Base-by-base conservation (phyloP, 495 filamentous ascomycete genomes). In the Rhypophila decipiens region DNA sequence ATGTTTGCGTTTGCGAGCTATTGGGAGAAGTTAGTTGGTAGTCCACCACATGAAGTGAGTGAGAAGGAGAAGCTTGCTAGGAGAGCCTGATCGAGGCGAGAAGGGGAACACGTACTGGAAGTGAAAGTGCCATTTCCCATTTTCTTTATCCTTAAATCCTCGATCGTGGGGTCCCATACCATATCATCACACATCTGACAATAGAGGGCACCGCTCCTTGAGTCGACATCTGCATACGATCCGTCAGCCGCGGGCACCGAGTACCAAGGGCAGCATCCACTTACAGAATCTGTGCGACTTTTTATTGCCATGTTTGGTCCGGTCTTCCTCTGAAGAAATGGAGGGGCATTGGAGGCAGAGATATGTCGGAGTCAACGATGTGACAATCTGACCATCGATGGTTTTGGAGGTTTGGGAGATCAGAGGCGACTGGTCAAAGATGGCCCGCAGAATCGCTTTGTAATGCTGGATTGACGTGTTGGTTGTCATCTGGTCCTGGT, bases 111-210 rank as follows among this genome's bases (percentile, higher is more conserved):
- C 58, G 4, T 49, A 63, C 61, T 47, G 5, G 67, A 61, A 31
- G 70, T 70, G 47, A 77, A 77, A 38, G 70, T 72, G 8, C 74
- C 74, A 8, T 70, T 74, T 20, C 72, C 75, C 50, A 75, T 69
- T 62, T 80, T 82, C 40, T 70, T 70, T 24, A 85, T 54, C 56
- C 83, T 63, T 34, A 87, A 71, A 24, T 85, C 77, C 56, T 96
- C 90, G 21, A 95, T 70, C 7, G 81, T 83, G 38, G 87, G 85
- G 56, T 96, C 90, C 70, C 88, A 95, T 36, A 96, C 81, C 51
- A 93, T 84, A 60, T 95, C 90, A 33, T 79, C 75, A 56, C 90
- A 96, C 49, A 80, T 73, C 55, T 91, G 86, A 67, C 90, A 96
- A 58, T 83, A 95, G 2, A 96, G 58, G 39, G 78, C 74, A 5